Evolutionary conservation across 352 stramenopile genomes (phyloP), one percentile per base, ranked within the genome.

Genomic region (Pythium scleroteichum): DNA sequence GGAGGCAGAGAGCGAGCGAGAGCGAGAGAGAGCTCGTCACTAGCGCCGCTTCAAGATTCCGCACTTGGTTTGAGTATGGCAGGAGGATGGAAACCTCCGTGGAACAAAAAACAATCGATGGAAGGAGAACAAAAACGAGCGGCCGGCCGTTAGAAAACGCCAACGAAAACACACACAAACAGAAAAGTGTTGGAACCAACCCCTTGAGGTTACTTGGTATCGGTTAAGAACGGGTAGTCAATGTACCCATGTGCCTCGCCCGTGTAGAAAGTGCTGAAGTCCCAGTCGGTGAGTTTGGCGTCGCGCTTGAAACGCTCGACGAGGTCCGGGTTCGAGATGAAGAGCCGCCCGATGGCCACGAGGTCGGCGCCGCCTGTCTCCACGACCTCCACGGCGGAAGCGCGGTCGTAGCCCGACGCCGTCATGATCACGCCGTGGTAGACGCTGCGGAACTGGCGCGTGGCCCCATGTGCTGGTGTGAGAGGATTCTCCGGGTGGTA

Each of bases 291-390:
- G 35, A 83, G 40, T 39, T 69, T 46, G 16, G 54, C 35, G 38
- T 69, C 51, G 29, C 66, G 39, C 52, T 71, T 17, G 32, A 83
- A 62, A 14, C 72, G 63, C 45, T 67, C 49, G 3, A 68, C 68
- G 17, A 85, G 50, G 52, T 83, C 73, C 44, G 75, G 75, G 53
- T 82, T 85, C 38, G 73, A 69, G 49, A 85, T 82, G 64, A 73
- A 84, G 35, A 59, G 59, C 10, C 73, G 71, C 3, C 75, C 73
- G 54, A 74, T 79, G 14, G 58, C 71, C 13, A 85, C 70, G 32
- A 65, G 42, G 40, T 85, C 73, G 17, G 59, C 70, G 8, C 44
- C 40, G 16, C 69, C 74, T 2, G 47, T 60, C n/a, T 33, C 32
- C 10, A 85, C 56, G 26, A 64, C 63, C 26, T 48, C 61, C n/a